These are phyloP conservation scores for Delphinella strobiligena DNA, from an alignment of 2,329 filamentous ascomycete genomes.

Conservation along the genomic window DNA sequence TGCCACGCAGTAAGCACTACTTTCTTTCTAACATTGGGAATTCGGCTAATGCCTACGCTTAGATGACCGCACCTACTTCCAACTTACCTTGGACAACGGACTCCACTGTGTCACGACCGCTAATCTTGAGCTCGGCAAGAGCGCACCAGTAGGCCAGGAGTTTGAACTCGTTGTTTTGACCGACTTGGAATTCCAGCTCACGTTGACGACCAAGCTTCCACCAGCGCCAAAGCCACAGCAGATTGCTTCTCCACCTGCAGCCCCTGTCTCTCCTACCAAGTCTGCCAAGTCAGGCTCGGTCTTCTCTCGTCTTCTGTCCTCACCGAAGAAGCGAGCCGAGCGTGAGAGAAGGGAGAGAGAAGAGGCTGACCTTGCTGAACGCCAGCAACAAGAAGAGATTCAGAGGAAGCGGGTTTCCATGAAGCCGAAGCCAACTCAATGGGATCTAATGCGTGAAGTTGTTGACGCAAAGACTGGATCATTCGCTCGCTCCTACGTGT, in stretches of 20 bases:
- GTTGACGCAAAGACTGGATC: constrained; percentile 80
- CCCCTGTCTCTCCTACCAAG: constrained; percentile 50
- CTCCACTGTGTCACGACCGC: constrained; percentile 95
- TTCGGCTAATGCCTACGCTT: constrained; percentile 18
- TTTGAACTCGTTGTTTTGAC: constrained; percentile 96
- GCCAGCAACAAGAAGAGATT: constrained; percentile 22
- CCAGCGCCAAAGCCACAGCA: constrained; percentile 37
- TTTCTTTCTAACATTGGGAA: no score
- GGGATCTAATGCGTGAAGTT: constrained; percentile 76
- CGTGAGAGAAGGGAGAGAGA: constrained; percentile 74
- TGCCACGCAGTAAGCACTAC: constrained; percentile 67
- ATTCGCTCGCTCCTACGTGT: constrained; percentile 88
- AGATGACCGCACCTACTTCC: constrained; percentile 90
- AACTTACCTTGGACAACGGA: constrained; percentile 93
- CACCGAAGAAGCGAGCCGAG: constrained; percentile 94
- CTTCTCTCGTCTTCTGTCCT: constrained; percentile 85
- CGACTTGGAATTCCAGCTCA: constrained; percentile 97
- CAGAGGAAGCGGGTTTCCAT: constrained; percentile 43
- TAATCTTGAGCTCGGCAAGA: constrained; percentile 84
- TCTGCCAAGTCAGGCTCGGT: constrained; percentile 55
- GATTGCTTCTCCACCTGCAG: constrained; percentile 11
- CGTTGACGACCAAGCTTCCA: constrained; percentile 87
- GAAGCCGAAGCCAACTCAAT: constrained; percentile 58
- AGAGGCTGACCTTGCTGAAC: constrained; percentile 55
- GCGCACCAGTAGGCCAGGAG: constrained; percentile 91